These are phyloP conservation scores for Euphorbia celastroides DNA, from an alignment of 441 rosid species.

Conservation along the genomic window DNA sequence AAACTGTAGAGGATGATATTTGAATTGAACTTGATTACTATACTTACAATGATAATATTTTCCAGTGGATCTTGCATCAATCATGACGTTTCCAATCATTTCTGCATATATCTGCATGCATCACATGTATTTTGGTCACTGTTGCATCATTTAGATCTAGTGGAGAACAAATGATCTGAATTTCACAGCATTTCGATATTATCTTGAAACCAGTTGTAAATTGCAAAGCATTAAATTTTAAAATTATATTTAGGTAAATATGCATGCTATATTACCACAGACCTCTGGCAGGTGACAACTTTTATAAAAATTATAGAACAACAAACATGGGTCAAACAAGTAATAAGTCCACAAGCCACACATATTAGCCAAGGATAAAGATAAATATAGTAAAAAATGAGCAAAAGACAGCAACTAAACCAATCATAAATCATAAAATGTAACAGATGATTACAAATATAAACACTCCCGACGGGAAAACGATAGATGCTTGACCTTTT, in stretches of 20 bases:
- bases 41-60: slow-evolving; percentile 96
- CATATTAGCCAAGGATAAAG: background rate
- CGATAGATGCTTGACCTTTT: background rate
- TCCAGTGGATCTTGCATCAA: slow-evolving; percentile 98
- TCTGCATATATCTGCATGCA: slow-evolving; percentile 81
- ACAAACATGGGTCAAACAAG: background rate
- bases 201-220: background rate
- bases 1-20: background rate
- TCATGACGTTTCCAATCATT: slow-evolving; percentile 99
- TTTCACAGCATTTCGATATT: background rate
- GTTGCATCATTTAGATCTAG: background rate
- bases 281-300: background rate
- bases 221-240: background rate
- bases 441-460: background rate
- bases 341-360: background rate
- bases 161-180: background rate
- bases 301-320: background rate
- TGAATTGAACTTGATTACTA: background rate
- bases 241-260: background rate
- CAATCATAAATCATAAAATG: background rate
- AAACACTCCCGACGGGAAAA: background rate
- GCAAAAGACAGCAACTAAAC: background rate
- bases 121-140: background rate
- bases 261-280: background rate
- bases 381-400: background rate